Conservation (phyloP, 768 basidiomycete species). For the Auricularia cornea region DNA sequence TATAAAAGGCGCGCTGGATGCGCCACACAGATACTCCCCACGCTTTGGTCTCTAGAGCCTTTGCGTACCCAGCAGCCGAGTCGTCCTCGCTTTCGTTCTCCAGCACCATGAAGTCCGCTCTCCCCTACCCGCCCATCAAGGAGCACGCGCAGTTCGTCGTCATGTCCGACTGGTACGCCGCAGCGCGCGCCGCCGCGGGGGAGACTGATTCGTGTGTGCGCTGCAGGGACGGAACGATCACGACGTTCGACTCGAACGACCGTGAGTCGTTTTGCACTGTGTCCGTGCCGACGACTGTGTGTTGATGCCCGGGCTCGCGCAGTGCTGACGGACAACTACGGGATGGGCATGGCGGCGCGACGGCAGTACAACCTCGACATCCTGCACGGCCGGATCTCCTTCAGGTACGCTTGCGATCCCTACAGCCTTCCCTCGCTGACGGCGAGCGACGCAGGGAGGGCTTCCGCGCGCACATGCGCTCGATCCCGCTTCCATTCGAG, state of each 20-base stretch:
- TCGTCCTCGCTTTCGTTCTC: too few species aligned
- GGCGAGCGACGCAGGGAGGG: not conserved
- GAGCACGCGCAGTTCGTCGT: constrained; percentile 76
- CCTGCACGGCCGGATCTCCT: constrained; percentile 57
- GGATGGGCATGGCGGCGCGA: constrained; percentile 70
- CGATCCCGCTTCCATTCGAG: constrained; percentile 77
- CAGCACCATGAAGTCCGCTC: constrained; percentile 7
- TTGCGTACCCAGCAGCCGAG: too few species aligned
- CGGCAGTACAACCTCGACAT: constrained; percentile 66
- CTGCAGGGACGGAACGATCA: constrained; percentile 96
- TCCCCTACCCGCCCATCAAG: constrained; percentile 77
- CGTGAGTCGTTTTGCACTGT: constrained; percentile 39
- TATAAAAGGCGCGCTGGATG: too few species aligned
- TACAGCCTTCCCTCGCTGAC: too few species aligned
- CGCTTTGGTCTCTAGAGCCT: too few species aligned
- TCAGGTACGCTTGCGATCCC: constrained; percentile 52
- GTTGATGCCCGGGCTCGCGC: too few species aligned
- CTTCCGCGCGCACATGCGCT: constrained; percentile 64
- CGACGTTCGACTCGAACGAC: constrained; percentile 87
- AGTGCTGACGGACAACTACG: constrained; percentile 88
- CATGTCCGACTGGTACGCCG: constrained; percentile 88
- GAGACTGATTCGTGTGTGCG: too few species aligned
- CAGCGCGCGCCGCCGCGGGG: too few species aligned
- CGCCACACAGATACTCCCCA: too few species aligned
- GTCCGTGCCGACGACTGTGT: not conserved